phyloP scores from a whole-genome alignment of 345 rosid species.

The Camelina laxa region DNA sequence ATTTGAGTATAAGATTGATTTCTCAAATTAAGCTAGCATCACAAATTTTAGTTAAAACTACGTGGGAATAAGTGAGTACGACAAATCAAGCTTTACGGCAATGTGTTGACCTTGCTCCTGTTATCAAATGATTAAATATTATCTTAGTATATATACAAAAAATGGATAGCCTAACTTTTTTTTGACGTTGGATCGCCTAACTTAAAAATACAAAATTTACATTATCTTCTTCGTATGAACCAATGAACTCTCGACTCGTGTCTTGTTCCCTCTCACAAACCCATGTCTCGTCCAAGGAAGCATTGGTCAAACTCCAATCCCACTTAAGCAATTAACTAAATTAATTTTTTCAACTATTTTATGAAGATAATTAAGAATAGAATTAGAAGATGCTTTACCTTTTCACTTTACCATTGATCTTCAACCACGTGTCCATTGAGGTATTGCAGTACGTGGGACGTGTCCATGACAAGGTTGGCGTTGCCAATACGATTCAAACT shows the following conservation, averaged over 20 bases:
- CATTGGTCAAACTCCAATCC: slow-evolving; percentile 27
- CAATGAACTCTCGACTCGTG: background rate
- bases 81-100: too few species aligned
- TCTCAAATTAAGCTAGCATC: too few species aligned
- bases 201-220: slow-evolving; percentile 1
- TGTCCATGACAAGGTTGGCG: slow-evolving; percentile 33
- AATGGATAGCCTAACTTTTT: slow-evolving; percentile 14
- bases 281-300: slow-evolving; percentile 29
- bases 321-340: slow-evolving; percentile 19
- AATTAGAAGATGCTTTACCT: slow-evolving; percentile 1
- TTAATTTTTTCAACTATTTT: slow-evolving; percentile 2
- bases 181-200: slow-evolving; percentile 9
- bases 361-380: slow-evolving; percentile 8
- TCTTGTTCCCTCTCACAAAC: background rate
- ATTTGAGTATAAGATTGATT: too few species aligned
- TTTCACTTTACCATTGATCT: background rate
- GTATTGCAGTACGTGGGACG: slow-evolving; percentile 9
- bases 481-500: slow-evolving; percentile 40
- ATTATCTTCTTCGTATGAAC: background rate
- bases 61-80: too few species aligned
- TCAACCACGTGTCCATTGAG: background rate
- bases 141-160: too few species aligned
- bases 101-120: too few species aligned
- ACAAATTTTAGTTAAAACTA: too few species aligned
- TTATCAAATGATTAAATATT: too few species aligned